Evolutionary conservation across 768 basidiomycete species (phyloP), one percentile per base, ranked within the genome.

Genomic region (Boletus edulis): DNA sequence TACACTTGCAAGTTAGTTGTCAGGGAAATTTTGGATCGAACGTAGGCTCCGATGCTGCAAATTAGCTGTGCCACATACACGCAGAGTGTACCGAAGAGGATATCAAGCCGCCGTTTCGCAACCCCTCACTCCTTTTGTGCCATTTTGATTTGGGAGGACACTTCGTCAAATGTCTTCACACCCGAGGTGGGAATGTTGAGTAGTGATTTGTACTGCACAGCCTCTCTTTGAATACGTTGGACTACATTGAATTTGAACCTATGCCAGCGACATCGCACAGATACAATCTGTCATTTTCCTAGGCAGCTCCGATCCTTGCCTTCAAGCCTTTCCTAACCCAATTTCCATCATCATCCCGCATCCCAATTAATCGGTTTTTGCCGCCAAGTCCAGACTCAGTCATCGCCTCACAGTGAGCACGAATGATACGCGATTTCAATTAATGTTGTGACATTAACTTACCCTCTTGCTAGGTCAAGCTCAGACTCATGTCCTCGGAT

Each of bases 401-500:
- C 29, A 29, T 29, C 8, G 35, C 54, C 58, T 61, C 56, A 53
- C 51, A 56, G 31, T 9, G 52, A 38, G 35, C 37, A 24, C 13
- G 47, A 48, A 10, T 55, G 54, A 62, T 59, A 65, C 46, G 52
- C 60, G 57, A 55, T 49, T 44, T 41, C 50, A 52, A 40, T 51
- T 60, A 49, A 52, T 45, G 37, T 52, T 46, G 49, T 49, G 52
- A 38, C 43, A 49, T 44, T 35, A 66, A 59, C 56, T 50, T 64
- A 67, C 64, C 58, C 42, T 59, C 49, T 34, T 52, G 49, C 42
- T 29, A 48, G 52, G 48, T 41, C 52, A 15, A 39, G 40, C 40
- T 44, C 42, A 43, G 38, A 47, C 48, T 14, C 3, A 52, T 63
- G 56, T 63, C 56, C 64, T 66, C 64, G 66, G 66, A 57, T 22